Evolutionary conservation across 2,329 filamentous ascomycete genomes (phyloP).

Genomic region (Phyllosticta ampelicida): DNA sequence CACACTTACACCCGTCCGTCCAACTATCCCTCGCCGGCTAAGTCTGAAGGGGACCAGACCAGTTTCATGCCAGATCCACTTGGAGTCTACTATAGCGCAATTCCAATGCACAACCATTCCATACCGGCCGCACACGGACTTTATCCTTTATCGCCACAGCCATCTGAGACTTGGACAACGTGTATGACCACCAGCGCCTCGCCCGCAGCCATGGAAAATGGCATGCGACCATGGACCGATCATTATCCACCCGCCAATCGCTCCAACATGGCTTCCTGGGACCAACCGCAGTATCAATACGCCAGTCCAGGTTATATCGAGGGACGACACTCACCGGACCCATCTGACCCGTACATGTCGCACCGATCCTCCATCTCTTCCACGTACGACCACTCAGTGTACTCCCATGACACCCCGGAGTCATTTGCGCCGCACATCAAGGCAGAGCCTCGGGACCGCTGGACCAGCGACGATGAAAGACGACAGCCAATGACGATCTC

Average conservation of each 20-base stretch:
- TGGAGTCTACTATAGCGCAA: slow-evolving; percentile 22
- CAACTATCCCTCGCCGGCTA: slow-evolving; percentile 26
- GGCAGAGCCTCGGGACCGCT: slow-evolving; percentile 18
- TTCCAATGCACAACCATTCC: slow-evolving; percentile 10
- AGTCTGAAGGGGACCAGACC: slow-evolving; percentile 19
- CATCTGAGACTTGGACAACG: slow-evolving; percentile 22
- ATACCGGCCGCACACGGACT: slow-evolving; percentile 11
- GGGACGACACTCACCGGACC: slow-evolving; percentile 3
- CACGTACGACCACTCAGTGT: slow-evolving; percentile 22
- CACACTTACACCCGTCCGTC: slow-evolving; percentile 17
- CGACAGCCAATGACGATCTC: slow-evolving; percentile 21
- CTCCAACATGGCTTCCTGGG: slow-evolving; percentile 2
- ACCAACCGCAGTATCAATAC: not conserved
- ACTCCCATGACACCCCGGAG: slow-evolving; percentile 23
- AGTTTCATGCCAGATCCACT: slow-evolving; percentile 22
- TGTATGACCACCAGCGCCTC: slow-evolving; percentile 20
- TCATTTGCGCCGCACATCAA: slow-evolving; percentile 20
- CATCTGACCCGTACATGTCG: slow-evolving; percentile 13
- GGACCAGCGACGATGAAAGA: slow-evolving; percentile 18
- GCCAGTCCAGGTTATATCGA: not conserved
- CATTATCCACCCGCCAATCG: not conserved
- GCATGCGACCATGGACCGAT: not conserved
- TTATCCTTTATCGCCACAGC: slow-evolving; percentile 26
- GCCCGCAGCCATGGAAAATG: slow-evolving; percentile 19
- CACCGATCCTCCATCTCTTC: slow-evolving; percentile 26